Evolutionary conservation across 1,284 basidiomycete species (phyloP).

Genomic region (Trichosporon coremiiforme): DNA sequence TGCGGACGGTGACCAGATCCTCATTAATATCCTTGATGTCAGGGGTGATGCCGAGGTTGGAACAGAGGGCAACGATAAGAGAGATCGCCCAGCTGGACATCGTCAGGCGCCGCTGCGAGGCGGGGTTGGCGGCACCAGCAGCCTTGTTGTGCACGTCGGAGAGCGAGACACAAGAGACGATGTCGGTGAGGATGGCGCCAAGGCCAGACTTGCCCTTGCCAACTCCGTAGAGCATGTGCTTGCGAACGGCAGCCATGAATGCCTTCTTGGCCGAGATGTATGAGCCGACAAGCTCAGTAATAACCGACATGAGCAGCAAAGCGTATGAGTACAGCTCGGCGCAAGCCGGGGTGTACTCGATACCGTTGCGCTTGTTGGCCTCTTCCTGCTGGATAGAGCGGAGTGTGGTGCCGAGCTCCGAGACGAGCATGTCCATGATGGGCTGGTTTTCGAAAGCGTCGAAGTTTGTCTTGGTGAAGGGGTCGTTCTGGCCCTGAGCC

Average conservation of each 20-base stretch:
- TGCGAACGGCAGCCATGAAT: slow-evolving; percentile 70
- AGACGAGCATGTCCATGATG: slow-evolving; percentile 43
- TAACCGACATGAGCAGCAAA: slow-evolving; percentile 85
- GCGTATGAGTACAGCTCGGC: slow-evolving; percentile 60
- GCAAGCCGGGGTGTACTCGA: slow-evolving; percentile 17
- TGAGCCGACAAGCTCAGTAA: slow-evolving; percentile 90
- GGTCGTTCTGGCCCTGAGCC: slow-evolving; percentile 30
- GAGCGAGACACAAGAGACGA: slow-evolving; percentile 75
- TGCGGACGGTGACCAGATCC: slow-evolving; percentile 82
- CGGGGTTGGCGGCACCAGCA: not conserved
- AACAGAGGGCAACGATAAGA: slow-evolving; percentile 85
- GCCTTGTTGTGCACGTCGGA: slow-evolving; percentile 30
- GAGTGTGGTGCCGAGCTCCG: slow-evolving; percentile 37
- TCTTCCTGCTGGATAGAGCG: slow-evolving; percentile 30
- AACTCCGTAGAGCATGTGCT: slow-evolving; percentile 65
- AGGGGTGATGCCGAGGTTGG: slow-evolving; percentile 65
- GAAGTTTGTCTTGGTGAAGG: slow-evolving; percentile 59
- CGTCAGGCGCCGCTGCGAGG: slow-evolving; percentile 56
- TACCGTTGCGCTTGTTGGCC: slow-evolving; percentile 24
- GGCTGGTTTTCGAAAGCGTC: slow-evolving; percentile 32
- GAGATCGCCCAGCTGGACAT: slow-evolving; percentile 82
- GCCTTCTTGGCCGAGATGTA: slow-evolving; percentile 88
- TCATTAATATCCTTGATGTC: slow-evolving; percentile 75
- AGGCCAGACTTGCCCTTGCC: slow-evolving; percentile 37
- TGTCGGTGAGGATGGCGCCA: slow-evolving; percentile 68